These are phyloP conservation scores for Boletus bicolor DNA, from an alignment of 768 basidiomycete species.

Conservation along the genomic window DNA sequence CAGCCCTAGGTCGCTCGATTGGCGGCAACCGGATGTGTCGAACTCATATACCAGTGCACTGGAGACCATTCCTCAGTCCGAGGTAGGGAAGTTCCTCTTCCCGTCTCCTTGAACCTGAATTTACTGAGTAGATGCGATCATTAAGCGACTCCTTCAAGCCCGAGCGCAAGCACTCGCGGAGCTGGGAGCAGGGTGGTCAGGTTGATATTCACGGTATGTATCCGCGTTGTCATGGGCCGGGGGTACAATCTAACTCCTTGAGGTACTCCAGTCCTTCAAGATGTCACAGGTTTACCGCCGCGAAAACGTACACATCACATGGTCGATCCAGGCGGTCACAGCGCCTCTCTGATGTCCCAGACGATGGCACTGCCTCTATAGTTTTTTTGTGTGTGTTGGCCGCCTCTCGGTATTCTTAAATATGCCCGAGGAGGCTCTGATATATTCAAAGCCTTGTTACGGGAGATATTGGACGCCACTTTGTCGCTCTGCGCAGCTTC, in stretches of 20 bases:
- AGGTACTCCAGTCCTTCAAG: slow-evolving; percentile 35
- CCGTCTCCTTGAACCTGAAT: slow-evolving; percentile 24
- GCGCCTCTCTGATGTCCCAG: slow-evolving; percentile 51
- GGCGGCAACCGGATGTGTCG: slow-evolving; percentile 34
- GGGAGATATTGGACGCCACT: slow-evolving; percentile 12
- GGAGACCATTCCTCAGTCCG: slow-evolving; percentile 33
- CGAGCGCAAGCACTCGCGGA: slow-evolving; percentile 58
- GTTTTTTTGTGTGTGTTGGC: slow-evolving; percentile 21
- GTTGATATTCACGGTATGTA: slow-evolving; percentile 32
- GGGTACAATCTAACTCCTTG: slow-evolving; percentile 9
- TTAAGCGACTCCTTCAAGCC: slow-evolving; percentile 39
- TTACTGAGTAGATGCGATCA: slow-evolving; percentile 35
- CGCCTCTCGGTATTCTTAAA: slow-evolving; percentile 22
- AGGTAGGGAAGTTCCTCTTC: slow-evolving; percentile 24
- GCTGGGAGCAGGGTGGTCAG: slow-evolving; percentile 53
- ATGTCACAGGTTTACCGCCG: slow-evolving; percentile 49
- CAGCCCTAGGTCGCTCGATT: slow-evolving; percentile 33
- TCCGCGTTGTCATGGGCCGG: slow-evolving; percentile 9
- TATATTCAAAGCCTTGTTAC: slow-evolving; percentile 4
- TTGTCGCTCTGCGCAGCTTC: slow-evolving; percentile 10
- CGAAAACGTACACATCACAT: slow-evolving; percentile 67
- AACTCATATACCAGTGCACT: slow-evolving; percentile 28
- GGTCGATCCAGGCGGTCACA: slow-evolving; percentile 52
- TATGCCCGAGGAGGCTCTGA: slow-evolving; percentile 18
- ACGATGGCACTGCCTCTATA: slow-evolving; percentile 56